Conservation (phyloP, 345 rosid species). For the Arabidopsis arenosa region DNA sequence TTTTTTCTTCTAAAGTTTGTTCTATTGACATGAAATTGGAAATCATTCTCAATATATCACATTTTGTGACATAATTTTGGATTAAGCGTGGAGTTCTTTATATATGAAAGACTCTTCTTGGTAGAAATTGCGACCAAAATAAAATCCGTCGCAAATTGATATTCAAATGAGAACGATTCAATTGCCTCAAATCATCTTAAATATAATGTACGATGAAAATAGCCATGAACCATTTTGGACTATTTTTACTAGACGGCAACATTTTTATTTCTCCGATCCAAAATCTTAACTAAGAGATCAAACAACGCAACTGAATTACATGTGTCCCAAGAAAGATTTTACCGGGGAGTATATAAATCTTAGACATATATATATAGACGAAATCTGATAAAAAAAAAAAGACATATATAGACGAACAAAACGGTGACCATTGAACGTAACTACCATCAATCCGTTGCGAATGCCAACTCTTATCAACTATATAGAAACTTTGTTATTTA, state of each 20-base stretch:
- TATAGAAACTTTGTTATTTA: slow-evolving; percentile 10
- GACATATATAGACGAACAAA: not conserved
- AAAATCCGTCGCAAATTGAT: no score
- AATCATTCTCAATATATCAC: no score
- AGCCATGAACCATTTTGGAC: not conserved
- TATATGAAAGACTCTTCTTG: no score
- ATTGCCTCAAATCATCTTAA: not conserved
- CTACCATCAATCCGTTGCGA: not conserved
- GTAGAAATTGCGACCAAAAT: no score
- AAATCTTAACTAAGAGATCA: not conserved
- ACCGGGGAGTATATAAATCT: not conserved
- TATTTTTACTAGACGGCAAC: not conserved
- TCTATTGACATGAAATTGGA: no score
- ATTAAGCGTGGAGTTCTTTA: no score
- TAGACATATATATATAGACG: slow-evolving; percentile 2
- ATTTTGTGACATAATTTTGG: no score
- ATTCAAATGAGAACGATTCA: no score
- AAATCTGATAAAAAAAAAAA: no score
- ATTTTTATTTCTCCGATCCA: not conserved
- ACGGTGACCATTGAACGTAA: slow-evolving; percentile 13
- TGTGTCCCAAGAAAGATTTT: not conserved
- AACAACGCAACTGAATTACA: not conserved
- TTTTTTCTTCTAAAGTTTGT: no score
- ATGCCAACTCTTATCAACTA: not conserved
- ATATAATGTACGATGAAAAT: not conserved